A percentile compares a stretch with the other conserved stretches of the same genome.
These are phyloP conservation scores for Gracilaria domingensis DNA, from an alignment of 23 red algal genomes.

Conservation along the genomic window DNA sequence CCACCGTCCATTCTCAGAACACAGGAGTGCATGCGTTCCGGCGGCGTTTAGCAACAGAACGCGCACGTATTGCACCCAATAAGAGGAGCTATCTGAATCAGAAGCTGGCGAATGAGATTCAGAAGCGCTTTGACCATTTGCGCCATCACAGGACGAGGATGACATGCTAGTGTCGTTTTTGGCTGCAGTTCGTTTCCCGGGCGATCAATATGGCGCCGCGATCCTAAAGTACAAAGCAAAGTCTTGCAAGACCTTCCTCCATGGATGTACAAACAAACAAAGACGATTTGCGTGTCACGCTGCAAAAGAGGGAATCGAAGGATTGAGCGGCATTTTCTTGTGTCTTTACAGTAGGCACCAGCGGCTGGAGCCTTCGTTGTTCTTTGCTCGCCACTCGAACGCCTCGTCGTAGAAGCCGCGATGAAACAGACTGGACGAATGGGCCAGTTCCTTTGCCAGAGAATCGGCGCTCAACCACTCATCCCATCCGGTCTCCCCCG, in stretches of 20 bases:
- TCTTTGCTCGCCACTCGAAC: not conserved
- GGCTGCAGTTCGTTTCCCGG: not conserved
- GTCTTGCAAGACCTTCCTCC: not conserved
- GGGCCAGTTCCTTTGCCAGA: not conserved
- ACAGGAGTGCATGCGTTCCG: not conserved
- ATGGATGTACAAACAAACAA: not conserved
- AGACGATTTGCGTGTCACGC: not conserved
- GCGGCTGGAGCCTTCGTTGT: not conserved
- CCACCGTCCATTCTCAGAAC: constrained; percentile 14
- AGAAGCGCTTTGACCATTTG: not conserved
- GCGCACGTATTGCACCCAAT: not conserved
- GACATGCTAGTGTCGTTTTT: not conserved
- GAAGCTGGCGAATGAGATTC: not conserved
- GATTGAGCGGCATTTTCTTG: too few species aligned
- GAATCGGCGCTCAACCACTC: not conserved
- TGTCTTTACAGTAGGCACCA: too few species aligned
- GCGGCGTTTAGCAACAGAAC: not conserved
- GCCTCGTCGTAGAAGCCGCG: not conserved
- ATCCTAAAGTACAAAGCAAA: not conserved
- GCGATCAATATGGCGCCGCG: not conserved
- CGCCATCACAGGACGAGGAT: not conserved
- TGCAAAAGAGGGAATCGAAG: not conserved
- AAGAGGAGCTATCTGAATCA: not conserved
- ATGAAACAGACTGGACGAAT: not conserved
- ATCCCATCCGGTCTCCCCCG: not conserved